These are phyloP conservation scores for Lepidium didymum DNA, from an alignment of 345 rosid genomes.

Conservation along the genomic window DNA sequence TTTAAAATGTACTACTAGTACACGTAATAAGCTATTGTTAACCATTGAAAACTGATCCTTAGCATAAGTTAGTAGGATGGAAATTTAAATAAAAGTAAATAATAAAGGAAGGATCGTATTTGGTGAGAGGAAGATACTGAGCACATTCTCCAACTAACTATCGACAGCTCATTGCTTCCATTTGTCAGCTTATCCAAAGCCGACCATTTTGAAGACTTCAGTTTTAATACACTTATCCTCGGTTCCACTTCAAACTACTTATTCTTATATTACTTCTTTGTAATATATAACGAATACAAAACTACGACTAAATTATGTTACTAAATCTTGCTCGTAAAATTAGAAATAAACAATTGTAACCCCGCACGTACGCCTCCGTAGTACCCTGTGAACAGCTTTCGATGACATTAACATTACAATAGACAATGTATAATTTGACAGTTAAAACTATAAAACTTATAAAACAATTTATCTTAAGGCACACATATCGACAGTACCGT, in stretches of 20 bases:
- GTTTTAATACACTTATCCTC: background rate
- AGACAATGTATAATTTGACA: background rate
- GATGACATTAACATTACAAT: slow-evolving; percentile 1
- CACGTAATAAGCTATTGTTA: background rate
- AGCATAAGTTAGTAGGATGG: too few relatives aligned
- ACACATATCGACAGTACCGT: too few relatives aligned
- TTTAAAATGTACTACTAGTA: background rate
- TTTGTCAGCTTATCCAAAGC: slow-evolving; percentile 29
- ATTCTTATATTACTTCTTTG: background rate
- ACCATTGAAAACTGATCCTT: too few relatives aligned
- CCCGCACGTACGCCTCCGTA: slow-evolving; percentile 32
- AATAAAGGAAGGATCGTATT: slow-evolving; percentile 6
- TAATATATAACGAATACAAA: background rate
- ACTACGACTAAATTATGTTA: background rate
- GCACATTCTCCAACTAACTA: slow-evolving; percentile 15
- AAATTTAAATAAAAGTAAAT: too few relatives aligned
- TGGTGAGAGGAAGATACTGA: slow-evolving; percentile 7
- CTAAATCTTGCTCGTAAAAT: background rate
- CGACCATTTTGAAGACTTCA: slow-evolving; percentile 17
- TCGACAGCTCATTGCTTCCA: slow-evolving; percentile 29
- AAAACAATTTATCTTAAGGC: background rate
- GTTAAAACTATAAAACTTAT: background rate
- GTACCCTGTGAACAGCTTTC: slow-evolving; percentile 31
- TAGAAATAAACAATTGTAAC: slow-evolving; percentile 3
- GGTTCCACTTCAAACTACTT: background rate